Percentiles rank a stretch among this genome's conserved stretches.
Evolutionary conservation across 768 basidiomycete species (phyloP).

Genomic region (Dioszegia hungarica): DNA sequence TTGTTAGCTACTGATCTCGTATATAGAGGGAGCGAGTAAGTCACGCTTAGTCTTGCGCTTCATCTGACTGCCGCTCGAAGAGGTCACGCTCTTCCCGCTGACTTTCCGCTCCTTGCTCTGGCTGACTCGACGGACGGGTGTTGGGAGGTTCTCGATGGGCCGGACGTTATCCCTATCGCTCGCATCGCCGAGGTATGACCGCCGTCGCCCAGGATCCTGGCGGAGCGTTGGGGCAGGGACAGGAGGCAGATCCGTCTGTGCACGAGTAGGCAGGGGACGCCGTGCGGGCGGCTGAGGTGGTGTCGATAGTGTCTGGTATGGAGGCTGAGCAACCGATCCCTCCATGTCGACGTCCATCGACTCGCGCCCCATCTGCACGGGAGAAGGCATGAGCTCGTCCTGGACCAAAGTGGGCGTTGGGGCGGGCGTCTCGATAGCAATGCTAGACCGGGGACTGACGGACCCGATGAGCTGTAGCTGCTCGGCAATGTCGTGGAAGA

Average conservation of each 20-base stretch:
- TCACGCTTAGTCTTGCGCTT: conserved; percentile 38
- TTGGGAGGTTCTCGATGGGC: conserved; percentile 3
- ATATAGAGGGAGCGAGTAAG: not conserved
- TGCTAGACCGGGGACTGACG: conserved; percentile 18
- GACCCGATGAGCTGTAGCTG: conserved; percentile 63
- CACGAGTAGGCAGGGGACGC: conserved; percentile 10
- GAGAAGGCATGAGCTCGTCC: conserved; percentile 7
- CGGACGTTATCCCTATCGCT: conserved; percentile 13
- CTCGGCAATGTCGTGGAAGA: conserved; percentile 76
- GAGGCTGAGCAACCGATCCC: not conserved
- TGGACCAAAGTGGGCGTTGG: not conserved
- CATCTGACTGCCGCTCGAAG: conserved; percentile 7
- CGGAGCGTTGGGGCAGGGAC: not conserved
- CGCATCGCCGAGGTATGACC: conserved; percentile 32
- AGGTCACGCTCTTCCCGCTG: conserved; percentile 1
- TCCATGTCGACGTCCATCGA: conserved; percentile 4
- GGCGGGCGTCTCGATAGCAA: conserved; percentile 16
- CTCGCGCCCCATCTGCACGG: not conserved
- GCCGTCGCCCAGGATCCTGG: conserved; percentile 12
- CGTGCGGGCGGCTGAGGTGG: not conserved
- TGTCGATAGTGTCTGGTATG: not conserved
- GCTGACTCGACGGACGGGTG: conserved; percentile 2
- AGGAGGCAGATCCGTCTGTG: conserved; percentile 6
- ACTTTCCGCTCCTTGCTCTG: conserved; percentile 7
- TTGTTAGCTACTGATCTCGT: not conserved